These are phyloP conservation scores for Neolentinus lepideus DNA, from an alignment of 1,284 basidiomycete species.

Conservation along the genomic window DNA sequence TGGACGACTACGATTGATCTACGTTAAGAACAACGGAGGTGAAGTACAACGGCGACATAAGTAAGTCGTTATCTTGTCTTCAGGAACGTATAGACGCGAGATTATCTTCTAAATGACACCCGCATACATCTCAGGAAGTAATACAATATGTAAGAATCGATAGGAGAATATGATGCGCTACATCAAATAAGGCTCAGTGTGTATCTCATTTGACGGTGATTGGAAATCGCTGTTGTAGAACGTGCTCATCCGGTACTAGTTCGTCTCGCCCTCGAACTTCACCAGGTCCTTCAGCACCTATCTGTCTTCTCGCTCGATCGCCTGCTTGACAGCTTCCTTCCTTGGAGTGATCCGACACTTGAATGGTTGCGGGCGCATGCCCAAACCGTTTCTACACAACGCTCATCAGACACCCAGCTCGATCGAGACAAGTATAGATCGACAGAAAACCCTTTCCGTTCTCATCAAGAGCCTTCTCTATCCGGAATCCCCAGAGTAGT, in stretches of 20 bases:
- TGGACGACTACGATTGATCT: slow-evolving; percentile 29
- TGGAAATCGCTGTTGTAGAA: background rate
- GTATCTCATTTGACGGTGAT: background rate
- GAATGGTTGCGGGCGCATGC: background rate
- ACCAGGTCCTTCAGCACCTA: background rate
- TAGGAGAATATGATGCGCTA: background rate
- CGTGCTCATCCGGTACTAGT: background rate
- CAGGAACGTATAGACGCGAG: background rate
- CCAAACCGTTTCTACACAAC: background rate
- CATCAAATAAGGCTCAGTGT: background rate
- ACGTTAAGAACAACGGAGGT: background rate
- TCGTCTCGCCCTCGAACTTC: background rate
- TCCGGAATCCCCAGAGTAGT: background rate
- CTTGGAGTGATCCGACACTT: background rate
- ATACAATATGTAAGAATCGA: background rate
- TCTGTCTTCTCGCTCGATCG: background rate
- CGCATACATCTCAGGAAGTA: no score
- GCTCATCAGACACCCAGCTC: background rate
- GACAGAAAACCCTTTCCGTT: no score
- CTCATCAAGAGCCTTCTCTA: background rate
- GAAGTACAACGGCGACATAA: background rate
- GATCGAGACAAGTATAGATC: no score
- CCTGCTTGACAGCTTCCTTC: background rate
- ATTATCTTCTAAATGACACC: background rate
- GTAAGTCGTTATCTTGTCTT: background rate